Conservation (phyloP, 805 yeast genomes). For the Teunomyces pallodes region DNA sequence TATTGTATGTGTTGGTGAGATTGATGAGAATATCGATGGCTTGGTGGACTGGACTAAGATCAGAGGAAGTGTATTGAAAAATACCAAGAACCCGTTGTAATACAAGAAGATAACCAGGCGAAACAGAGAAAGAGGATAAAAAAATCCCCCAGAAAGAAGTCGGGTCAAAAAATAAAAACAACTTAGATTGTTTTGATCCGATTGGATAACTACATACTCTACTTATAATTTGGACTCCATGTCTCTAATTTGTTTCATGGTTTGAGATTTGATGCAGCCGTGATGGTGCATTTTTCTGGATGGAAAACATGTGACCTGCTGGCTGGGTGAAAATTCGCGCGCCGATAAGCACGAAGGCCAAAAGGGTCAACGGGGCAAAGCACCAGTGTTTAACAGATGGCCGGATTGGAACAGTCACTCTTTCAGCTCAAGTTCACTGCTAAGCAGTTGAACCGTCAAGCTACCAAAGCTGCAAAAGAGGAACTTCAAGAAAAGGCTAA, state of each 20-base stretch:
- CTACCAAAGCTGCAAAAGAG: slow-evolving; percentile 87
- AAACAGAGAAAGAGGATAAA: background rate
- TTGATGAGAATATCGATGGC: slow-evolving; percentile 43
- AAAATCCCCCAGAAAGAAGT: too few species aligned
- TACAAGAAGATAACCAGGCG: background rate
- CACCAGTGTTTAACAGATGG: slow-evolving; percentile 12
- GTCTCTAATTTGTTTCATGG: too few species aligned
- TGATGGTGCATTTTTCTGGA: too few species aligned
- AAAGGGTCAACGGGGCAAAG: background rate
- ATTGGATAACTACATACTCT: too few species aligned
- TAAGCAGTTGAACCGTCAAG: slow-evolving; percentile 86
- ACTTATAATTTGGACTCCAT: too few species aligned
- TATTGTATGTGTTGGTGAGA: slow-evolving; percentile 54
- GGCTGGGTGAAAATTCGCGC: background rate
- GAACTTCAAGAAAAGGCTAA: slow-evolving; percentile 83
- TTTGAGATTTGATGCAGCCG: too few species aligned
- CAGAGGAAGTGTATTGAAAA: slow-evolving; percentile 32
- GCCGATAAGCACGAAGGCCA: background rate
- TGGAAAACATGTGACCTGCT: background rate
- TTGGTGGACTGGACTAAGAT: slow-evolving; percentile 41
- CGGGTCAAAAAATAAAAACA: background rate
- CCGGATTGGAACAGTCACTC: slow-evolving; percentile 28
- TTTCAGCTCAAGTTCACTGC: slow-evolving; percentile 68
- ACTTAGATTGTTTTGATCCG: too few species aligned
- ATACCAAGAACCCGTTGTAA: slow-evolving; percentile 40